Conservation (phyloP, 2,329 filamentous ascomycete species). For the Phialophora macrospora region DNA sequence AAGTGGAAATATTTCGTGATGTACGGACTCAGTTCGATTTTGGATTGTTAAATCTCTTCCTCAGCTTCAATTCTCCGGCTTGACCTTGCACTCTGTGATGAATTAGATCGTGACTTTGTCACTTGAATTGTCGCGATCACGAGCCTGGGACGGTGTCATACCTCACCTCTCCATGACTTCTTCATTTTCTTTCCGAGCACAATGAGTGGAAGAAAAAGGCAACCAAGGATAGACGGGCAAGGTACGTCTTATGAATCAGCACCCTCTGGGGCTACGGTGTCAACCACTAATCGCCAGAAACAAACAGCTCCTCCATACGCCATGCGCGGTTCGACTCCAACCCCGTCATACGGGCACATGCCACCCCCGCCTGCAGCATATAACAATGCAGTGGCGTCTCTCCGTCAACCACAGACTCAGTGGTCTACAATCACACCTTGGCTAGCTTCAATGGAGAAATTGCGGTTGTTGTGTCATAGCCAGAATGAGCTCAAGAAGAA, state of each 20-base stretch:
- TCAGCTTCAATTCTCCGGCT: background rate
- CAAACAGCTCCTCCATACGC: background rate
- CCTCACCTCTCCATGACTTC: background rate
- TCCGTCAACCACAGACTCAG: background rate
- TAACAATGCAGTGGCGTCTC: background rate
- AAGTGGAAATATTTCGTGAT: background rate
- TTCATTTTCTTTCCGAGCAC: background rate
- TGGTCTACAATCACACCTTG: slow-evolving; percentile 32
- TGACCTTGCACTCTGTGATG: background rate
- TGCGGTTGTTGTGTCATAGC: slow-evolving; percentile 30
- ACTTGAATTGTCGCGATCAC: background rate
- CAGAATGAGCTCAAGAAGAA: slow-evolving; percentile 19
- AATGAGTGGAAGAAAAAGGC: background rate
- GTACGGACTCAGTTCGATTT: background rate
- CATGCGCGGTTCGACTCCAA: background rate
- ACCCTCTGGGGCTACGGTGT: background rate
- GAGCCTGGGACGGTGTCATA: background rate
- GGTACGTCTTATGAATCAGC: background rate
- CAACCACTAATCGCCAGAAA: background rate
- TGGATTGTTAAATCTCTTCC: background rate
- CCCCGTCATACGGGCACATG: background rate
- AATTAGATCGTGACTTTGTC: background rate
- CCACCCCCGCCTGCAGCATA: background rate
- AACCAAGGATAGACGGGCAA: background rate
- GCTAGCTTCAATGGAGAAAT: slow-evolving; percentile 19